Base-by-base conservation (phyloP, 148 eudicot genomes). In the Dianthus caryophyllus region DNA sequence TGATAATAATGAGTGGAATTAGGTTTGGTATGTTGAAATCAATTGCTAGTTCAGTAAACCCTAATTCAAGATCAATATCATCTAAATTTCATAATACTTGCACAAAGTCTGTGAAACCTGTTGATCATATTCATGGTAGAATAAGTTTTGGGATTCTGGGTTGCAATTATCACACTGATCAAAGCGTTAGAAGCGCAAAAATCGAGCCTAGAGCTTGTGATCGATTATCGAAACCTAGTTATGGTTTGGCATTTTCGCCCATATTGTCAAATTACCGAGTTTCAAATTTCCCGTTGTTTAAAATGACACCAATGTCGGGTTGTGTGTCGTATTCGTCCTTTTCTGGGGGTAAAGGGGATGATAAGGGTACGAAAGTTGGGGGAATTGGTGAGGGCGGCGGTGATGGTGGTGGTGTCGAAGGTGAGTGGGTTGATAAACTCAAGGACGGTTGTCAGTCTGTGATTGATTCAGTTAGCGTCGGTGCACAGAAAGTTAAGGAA, bases 401-500 rank as follows among this genome's bases (percentile, higher is more conserved):
- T 53, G 75, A 58, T 69, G 78, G 47, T 48, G 77, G 90, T 53
- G 53, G 65, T 60, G 78, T 74, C 68, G 96, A 80, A 29, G 75
- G 70, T 79, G 93, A 90, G 54, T 82, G 83, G 88, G 66, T 78
- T 60, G 86, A 73, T 58, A 88, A 81, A 61, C 53, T 84, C 48
- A 90, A 84, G 78, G 88, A 82, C 65, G 76, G 50, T 17, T 91
- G 86, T 87, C 52, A 81, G 27, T 80, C 91, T 66, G 71, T 82
- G 25, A 79, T 77, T 17, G 89, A 90, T 76, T 79, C 75, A 55
- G 81, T 61, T 50, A 66, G 70, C 49, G 76, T 75, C 43, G 44
- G 82, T 5, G 82, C 81, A 50, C 81, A 88, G 52, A 88, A 87
- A 81, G 89, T 79, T 0, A 83, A 85, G 72, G 90, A 84, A 68